Evolutionary conservation across 768 basidiomycete genomes (phyloP).

Genomic region (Paxillus involutus): DNA sequence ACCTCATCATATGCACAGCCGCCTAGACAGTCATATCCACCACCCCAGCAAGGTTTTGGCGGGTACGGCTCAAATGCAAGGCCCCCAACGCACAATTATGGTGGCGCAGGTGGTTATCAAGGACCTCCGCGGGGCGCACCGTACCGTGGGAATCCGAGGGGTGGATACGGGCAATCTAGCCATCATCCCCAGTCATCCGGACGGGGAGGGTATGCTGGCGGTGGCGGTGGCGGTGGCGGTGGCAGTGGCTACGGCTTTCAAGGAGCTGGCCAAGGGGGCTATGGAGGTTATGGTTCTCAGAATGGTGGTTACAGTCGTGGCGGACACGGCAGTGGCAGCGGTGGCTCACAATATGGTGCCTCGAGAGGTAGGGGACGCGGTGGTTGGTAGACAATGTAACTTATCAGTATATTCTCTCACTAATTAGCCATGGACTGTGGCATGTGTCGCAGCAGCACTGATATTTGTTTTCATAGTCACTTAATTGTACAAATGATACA

Average conservation of each 20-base stretch:
- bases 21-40: slow-evolving; percentile 19
- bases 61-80: slow-evolving; percentile 33
- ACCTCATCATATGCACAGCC: slow-evolving; percentile 18
- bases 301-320: slow-evolving; percentile 31
- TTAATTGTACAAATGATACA: slow-evolving; percentile 11
- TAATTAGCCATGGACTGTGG: slow-evolving; percentile 8
- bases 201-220: slow-evolving; percentile 26
- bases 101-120: slow-evolving; percentile 30
- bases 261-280: slow-evolving; percentile 22
- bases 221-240: neutral
- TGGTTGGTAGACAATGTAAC: slow-evolving; percentile 37
- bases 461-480: slow-evolving; percentile 10
- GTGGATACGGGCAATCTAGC: slow-evolving; percentile 20
- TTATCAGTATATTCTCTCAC: slow-evolving; percentile 20
- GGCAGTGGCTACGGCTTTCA: slow-evolving; percentile 15
- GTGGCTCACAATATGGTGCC: slow-evolving; percentile 23
- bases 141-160: slow-evolving; percentile 26
- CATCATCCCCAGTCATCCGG: slow-evolving; percentile 22
- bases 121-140: slow-evolving; percentile 25
- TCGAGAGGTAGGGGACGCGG: slow-evolving; percentile 52
- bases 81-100: slow-evolving; percentile 31
- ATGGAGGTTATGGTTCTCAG: slow-evolving; percentile 34
- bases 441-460: neutral
- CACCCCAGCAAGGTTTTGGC: slow-evolving; percentile 27
- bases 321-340: no score